Evolutionary conservation across 148 eudicot genomes (phyloP), one percentile per base, ranked within the genome.

Genomic region (Cornus controversa): DNA sequence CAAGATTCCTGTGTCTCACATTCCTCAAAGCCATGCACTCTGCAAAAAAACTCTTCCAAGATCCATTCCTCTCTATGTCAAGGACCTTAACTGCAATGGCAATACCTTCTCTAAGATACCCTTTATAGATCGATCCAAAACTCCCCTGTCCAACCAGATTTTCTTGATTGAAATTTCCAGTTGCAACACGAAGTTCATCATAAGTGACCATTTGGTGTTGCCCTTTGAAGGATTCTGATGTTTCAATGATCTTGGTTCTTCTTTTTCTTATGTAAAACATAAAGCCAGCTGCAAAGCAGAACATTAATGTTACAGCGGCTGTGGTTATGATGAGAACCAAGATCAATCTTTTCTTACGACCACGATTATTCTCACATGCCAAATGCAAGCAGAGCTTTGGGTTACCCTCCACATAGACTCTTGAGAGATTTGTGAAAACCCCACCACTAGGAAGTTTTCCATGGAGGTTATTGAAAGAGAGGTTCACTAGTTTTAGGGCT

Each of bases 121-220:
- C 90, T 77, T 73, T 80, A 64, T 31, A 80, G 0, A 83, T 83
- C 13, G 78, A 73, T 53, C 86, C 86, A 40, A 80, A 83, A 8
- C 83, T 75, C 16, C 91, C 91, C 2, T 29, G 23, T 28, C 88
- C 91, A 10, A 89, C 77, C 69, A 89, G 50, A 70, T 86, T 81
- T 40, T 66, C 79, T 10, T 71, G 45, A 28, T 14, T 69, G 40
- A 89, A 89, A 34, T 71, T 67, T 14, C 34, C 63, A 2, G 91
- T 89, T 50, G 91, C 88, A 20, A 62, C 73, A 18, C 88, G 88
- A 40, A 86, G 85, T 50, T 86, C 82, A 31, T 83, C 82, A 28
- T 89, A 84, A 3, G 88, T 31, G 62, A 54, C 62, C 67, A 77
- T 53, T 42, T 80, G 70, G 54, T 31, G 71, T 16, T 11, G 31